Evolutionary conservation across 352 stramenopile genomes (phyloP), one percentile per base, ranked within the genome.

Genomic region (Globisporangium nunn): DNA sequence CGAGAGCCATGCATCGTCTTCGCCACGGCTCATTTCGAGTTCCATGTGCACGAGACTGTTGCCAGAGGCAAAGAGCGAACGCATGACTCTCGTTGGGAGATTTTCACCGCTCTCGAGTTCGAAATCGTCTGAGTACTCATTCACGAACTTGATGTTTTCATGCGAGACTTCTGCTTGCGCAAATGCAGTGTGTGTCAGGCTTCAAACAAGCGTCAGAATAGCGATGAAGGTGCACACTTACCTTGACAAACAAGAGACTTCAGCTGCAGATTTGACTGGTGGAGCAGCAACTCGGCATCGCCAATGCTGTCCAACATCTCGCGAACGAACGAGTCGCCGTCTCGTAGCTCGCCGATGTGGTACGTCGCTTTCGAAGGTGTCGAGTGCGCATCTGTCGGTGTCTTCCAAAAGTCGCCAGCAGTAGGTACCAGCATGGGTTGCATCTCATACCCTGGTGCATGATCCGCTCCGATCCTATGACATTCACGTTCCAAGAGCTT

Each of bases 221-320:
- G 37, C 10, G 37, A 41, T 41, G 37, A 1, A 15, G 2, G 35
- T 40, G 37, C 6, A 12, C 17, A n/a, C n/a, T 28, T 28, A 48
- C 43, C 43, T 48, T 14, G 43, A n/a, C 14, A 6, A 3, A 12
- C 10, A 41, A 15, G 28, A 31, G n/a, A 5, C 48, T n/a, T 4
- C 23, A 62, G 14, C 29, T 56, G 49, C 4, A 52, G 56, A 6
- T 49, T 68, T 7, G 66, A 64, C 18, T 87, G 68, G 35, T 69
- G 75, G 3, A 88, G 63, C 28, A 88, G 37, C 3, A 83, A 33
- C 48, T 88, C 78, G 23, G 83, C 69, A 28, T 87, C 76, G 6
- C 70, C 67, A 8, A 88, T 87, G 54, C 71, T 85, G 41, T 58
- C 71, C 8, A 88, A 40, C 44, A 88, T 88, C 1, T 88, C 68